These are phyloP conservation scores for Coemansia erecta DNA, from an alignment of 192 early-diverging fungal genomes.

Conservation along the genomic window DNA sequence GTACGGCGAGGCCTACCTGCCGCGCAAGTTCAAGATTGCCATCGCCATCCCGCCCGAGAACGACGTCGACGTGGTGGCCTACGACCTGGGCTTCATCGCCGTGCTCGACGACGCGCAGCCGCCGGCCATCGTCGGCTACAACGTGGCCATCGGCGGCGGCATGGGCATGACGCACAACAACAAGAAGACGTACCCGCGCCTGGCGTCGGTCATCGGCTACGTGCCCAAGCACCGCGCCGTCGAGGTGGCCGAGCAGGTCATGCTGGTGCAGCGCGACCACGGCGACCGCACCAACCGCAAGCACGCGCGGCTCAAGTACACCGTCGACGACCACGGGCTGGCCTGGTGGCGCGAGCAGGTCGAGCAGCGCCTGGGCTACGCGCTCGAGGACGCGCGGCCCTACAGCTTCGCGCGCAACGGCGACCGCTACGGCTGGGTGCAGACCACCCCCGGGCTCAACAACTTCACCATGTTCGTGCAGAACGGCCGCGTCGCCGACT, in stretches of 20 bases:
- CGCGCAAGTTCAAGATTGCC: constrained; percentile 96
- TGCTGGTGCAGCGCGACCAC: constrained; percentile 90
- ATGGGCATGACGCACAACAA: constrained; percentile 99
- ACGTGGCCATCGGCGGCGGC: constrained; percentile 92
- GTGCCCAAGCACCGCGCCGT: constrained; percentile 74
- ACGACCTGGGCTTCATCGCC: constrained; percentile 93
- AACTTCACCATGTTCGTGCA: constrained; percentile 87
- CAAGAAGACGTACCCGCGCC: constrained; percentile 93
- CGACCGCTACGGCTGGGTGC: constrained; percentile 90
- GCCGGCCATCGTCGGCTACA: constrained; percentile 81
- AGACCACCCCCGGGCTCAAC: constrained; percentile 31
- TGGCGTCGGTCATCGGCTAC: constrained; percentile 78
- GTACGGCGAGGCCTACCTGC: constrained; percentile 90
- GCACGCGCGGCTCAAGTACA: constrained; percentile 98
- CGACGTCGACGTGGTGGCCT: constrained; percentile 95
- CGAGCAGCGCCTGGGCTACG: constrained; percentile 76
- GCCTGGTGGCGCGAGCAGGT: constrained; percentile 89
- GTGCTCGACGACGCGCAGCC: constrained; percentile 71
- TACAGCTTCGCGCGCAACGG: constrained; percentile 85
- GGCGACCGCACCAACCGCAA: constrained; percentile 97
- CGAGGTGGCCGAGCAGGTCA: constrained; percentile 83
- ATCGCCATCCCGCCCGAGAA: constrained; percentile 94
- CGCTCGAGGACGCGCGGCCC: constrained; percentile 63
- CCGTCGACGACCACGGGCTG: constrained; percentile 91
- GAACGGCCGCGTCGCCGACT: constrained; percentile 89